Conservation (phyloP, 2,329 filamentous ascomycete species). For the Fusarium bulbicola region DNA sequence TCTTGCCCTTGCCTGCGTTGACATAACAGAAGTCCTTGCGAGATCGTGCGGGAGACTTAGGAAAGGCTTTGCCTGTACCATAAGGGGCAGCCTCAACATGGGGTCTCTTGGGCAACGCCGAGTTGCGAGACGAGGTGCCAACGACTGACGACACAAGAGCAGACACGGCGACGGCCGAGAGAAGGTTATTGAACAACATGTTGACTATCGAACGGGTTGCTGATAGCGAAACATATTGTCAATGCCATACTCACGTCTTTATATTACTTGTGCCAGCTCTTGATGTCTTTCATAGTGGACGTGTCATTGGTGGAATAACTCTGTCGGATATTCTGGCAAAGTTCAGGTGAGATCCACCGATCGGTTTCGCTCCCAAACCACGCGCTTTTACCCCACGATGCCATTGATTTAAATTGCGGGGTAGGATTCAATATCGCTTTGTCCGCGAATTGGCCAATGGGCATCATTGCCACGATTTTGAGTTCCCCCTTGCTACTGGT, state of each 20-base stretch:
- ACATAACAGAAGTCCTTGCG: constrained; percentile 33
- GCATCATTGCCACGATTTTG: not conserved
- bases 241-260: not conserved
- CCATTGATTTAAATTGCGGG: not conserved
- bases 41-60: constrained; percentile 19
- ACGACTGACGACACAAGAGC: constrained; percentile 18
- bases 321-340: not conserved
- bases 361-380: not conserved
- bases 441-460: not conserved
- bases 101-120: constrained; percentile 28
- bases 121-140: not conserved
- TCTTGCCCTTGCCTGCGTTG: constrained; percentile 16
- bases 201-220: no score
- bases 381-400: not conserved
- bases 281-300: no score
- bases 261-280: not conserved
- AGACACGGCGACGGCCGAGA: constrained; percentile 19
- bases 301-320: not conserved
- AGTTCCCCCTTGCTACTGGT: not conserved
- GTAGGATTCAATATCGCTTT: not conserved
- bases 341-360: not conserved
- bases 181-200: constrained; percentile 18
- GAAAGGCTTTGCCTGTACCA: constrained; percentile 26
- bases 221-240: not conserved
- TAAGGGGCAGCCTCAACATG: constrained; percentile 30